Conservation (phyloP, 805 yeast species). For the Saccharomycopsis vini region DNA sequence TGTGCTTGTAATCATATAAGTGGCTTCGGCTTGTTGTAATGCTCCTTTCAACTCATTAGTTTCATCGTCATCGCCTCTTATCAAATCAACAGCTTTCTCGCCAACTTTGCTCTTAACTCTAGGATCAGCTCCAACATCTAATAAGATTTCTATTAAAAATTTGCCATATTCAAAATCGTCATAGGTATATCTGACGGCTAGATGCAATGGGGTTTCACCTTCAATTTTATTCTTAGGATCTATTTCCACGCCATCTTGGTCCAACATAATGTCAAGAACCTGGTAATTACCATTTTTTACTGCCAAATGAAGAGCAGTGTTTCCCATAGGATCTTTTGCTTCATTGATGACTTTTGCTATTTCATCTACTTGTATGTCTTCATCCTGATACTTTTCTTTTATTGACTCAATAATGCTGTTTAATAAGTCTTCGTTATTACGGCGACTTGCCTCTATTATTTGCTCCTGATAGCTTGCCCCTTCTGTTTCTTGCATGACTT, state of each 20-base stretch:
- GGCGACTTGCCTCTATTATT: slow-evolving; percentile 75
- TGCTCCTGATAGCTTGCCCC: slow-evolving; percentile 80
- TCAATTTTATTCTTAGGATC: slow-evolving; percentile 66
- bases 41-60: slow-evolving; percentile 49
- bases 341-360: slow-evolving; percentile 51
- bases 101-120: slow-evolving; percentile 48
- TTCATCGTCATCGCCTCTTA: slow-evolving; percentile 35
- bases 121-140: slow-evolving; percentile 91
- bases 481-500: no score
- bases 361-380: no score
- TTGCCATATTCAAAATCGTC: slow-evolving; percentile 82
- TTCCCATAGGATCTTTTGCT: slow-evolving; percentile 68
- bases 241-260: slow-evolving; percentile 83
- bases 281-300: slow-evolving; percentile 80
- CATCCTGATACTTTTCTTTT: slow-evolving; percentile 26
- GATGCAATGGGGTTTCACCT: slow-evolving; percentile 85
- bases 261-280: slow-evolving; percentile 70
- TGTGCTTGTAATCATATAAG: slow-evolving; percentile 24
- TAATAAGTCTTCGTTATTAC: slow-evolving; percentile 76
- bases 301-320: slow-evolving; percentile 74
- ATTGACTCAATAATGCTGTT: slow-evolving; percentile 42
- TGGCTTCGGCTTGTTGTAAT: slow-evolving; percentile 79
- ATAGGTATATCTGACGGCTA: slow-evolving; percentile 66
- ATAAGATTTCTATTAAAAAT: slow-evolving; percentile 65
- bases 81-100: slow-evolving; percentile 68